These are phyloP conservation scores for Epichloe glyceriae DNA, from an alignment of 2,329 filamentous ascomycete species.

Conservation along the genomic window DNA sequence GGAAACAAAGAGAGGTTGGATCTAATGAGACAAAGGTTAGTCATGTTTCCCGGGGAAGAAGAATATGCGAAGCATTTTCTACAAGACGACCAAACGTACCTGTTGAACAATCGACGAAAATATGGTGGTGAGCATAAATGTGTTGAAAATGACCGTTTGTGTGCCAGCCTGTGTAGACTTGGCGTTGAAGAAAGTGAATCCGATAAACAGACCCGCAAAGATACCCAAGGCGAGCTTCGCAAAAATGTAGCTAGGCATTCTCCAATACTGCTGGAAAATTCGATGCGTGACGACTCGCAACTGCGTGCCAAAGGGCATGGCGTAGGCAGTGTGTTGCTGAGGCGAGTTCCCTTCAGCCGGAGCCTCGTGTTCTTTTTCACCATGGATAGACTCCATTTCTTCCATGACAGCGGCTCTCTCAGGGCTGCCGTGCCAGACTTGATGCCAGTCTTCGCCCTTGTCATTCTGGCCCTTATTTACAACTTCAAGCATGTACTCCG, in stretches of 20 bases:
- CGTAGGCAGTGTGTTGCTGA: slow-evolving; percentile 50
- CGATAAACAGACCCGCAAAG: slow-evolving; percentile 56
- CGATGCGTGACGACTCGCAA: slow-evolving; percentile 50
- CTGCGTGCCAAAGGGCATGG: slow-evolving; percentile 58
- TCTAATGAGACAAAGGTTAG: not conserved
- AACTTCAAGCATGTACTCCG: slow-evolving; percentile 59
- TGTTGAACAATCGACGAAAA: slow-evolving; percentile 59
- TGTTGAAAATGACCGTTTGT: slow-evolving; percentile 60
- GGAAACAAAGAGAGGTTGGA: slow-evolving; percentile 61
- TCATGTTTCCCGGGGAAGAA: not conserved
- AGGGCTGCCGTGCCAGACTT: slow-evolving; percentile 45
- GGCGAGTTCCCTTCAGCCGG: slow-evolving; percentile 9
- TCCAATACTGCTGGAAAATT: slow-evolving; percentile 76
- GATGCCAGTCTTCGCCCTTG: slow-evolving; percentile 47
- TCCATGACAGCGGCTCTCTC: slow-evolving; percentile 38
- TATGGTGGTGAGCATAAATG: slow-evolving; percentile 66
- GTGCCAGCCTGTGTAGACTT: slow-evolving; percentile 51
- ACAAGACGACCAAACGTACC: slow-evolving; percentile 9
- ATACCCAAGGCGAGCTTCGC: slow-evolving; percentile 52
- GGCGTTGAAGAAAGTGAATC: slow-evolving; percentile 53
- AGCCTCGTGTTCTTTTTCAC: slow-evolving; percentile 24
- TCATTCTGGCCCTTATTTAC: slow-evolving; percentile 28
- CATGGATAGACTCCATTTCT: slow-evolving; percentile 52
- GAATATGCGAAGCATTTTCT: too few relatives aligned
- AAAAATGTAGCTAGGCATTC: slow-evolving; percentile 66